phyloP scores from a whole-genome alignment of 768 basidiomycete species.

The Collybiopsis confluens region DNA sequence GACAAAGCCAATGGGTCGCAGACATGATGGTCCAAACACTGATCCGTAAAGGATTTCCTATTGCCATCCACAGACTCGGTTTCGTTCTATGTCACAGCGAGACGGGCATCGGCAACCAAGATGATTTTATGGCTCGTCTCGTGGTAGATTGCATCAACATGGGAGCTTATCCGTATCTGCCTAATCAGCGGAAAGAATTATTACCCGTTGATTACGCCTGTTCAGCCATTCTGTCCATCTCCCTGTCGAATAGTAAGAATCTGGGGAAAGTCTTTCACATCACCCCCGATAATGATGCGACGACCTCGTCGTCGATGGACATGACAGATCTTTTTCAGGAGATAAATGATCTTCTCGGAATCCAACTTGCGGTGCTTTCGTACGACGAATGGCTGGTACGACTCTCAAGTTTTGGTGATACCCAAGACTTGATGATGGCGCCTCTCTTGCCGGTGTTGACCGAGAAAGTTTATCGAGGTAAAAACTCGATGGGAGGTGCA shows the following conservation, averaged over 20 bases:
- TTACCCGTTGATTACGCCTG: slow-evolving; percentile 3
- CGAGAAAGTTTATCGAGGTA: no score
- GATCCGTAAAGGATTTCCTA: background rate
- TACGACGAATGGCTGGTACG: no score
- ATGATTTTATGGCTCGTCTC: slow-evolving; percentile 4
- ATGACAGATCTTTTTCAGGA: no score
- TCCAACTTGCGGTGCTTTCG: no score
- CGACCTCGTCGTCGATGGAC: no score
- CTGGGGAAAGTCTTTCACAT: no score
- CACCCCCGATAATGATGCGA: no score
- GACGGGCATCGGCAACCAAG: background rate
- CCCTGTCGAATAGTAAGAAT: background rate
- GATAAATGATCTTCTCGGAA: no score
- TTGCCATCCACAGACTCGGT: slow-evolving; percentile 2
- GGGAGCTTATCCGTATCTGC: slow-evolving; percentile 3
- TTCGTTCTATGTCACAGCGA: background rate
- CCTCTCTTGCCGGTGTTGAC: no score
- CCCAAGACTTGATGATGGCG: no score
- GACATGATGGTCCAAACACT: slow-evolving; percentile 4
- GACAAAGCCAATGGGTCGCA: slow-evolving; percentile 9
- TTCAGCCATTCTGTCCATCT: background rate
- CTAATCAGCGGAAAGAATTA: slow-evolving; percentile 3
- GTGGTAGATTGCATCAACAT: background rate
- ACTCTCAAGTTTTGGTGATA: no score
- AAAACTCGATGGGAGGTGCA: no score